Conservation (phyloP, 163 green algal species). For the Scenedesmus sp. region DNA sequence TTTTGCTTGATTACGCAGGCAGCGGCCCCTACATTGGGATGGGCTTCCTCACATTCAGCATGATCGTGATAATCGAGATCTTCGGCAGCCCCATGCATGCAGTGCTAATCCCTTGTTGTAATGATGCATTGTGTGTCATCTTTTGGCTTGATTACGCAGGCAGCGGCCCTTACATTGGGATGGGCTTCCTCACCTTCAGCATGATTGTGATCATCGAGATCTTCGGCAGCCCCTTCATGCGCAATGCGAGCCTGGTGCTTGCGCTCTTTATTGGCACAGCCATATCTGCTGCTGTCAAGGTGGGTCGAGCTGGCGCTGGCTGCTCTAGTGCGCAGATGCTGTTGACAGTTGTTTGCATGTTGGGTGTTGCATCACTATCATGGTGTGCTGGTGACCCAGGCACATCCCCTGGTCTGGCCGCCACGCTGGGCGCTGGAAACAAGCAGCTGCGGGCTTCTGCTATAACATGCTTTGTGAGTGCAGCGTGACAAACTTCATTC, state of each 20-base stretch:
- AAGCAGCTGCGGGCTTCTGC: too few relatives aligned
- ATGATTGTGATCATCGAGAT: slow-evolving; percentile 84
- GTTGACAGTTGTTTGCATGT: too few relatives aligned
- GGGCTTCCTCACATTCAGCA: slow-evolving; percentile 70
- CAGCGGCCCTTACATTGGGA: slow-evolving; percentile 77
- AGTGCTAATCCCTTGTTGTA: too few relatives aligned
- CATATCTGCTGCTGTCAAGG: slow-evolving; percentile 61
- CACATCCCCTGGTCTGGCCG: too few relatives aligned
- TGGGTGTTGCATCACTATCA: too few relatives aligned
- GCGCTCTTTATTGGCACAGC: slow-evolving; percentile 75
- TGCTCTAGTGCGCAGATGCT: too few relatives aligned
- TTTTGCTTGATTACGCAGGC: background rate
- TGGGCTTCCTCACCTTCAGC: slow-evolving; percentile 74
- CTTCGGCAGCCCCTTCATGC: slow-evolving; percentile 89
- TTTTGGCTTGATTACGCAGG: background rate
- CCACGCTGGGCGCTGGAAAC: too few relatives aligned
- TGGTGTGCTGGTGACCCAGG: too few relatives aligned
- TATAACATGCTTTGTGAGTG: too few relatives aligned
- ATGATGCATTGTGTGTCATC: too few relatives aligned
- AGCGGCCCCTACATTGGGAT: slow-evolving; percentile 82
- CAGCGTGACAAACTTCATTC: too few relatives aligned
- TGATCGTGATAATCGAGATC: slow-evolving; percentile 83
- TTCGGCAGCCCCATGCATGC: slow-evolving; percentile 90
- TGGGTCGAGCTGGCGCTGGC: too few relatives aligned
- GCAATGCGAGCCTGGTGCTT: slow-evolving; percentile 80